Evolutionary conservation across 305 asterid genomes (phyloP).

Genomic region (Ajuga reptans): DNA sequence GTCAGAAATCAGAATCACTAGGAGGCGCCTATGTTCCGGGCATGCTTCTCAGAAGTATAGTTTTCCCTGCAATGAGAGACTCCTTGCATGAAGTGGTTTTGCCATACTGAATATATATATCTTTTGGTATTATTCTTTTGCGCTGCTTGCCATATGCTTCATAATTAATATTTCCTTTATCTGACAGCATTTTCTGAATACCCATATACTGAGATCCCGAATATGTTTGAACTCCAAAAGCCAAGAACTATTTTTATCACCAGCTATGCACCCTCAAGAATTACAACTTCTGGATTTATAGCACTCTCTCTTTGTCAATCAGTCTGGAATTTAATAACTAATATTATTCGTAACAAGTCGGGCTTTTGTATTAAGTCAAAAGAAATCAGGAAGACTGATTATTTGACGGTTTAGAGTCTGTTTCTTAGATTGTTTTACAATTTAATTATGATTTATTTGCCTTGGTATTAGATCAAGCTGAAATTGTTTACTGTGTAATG

Average conservation of each 20-base stretch:
- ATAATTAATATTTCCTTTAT: not conserved
- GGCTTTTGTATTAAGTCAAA: not conserved
- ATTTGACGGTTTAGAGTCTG: not conserved
- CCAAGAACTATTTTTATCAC: not conserved
- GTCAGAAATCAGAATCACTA: no score
- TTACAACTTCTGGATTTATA: not conserved
- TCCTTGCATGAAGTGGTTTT: not conserved
- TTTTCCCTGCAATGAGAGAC: slow-evolving; percentile 4
- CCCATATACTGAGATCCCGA: not conserved
- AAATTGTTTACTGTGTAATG: not conserved
- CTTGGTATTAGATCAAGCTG: not conserved
- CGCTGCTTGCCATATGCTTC: not conserved
- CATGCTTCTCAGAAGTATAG: not conserved
- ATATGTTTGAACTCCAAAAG: not conserved
- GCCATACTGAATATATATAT: not conserved
- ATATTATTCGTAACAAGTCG: not conserved
- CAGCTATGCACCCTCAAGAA: not conserved
- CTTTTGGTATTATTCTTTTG: not conserved
- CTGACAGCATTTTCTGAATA: not conserved
- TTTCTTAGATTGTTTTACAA: not conserved
- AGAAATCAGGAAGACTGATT: not conserved
- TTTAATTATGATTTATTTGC: not conserved
- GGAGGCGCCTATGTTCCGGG: no score
- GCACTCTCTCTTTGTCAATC: not conserved
- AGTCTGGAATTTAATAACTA: not conserved